phyloP scores from a whole-genome alignment of 176 grass and related monocot species.

The Triticum monococcum region DNA sequence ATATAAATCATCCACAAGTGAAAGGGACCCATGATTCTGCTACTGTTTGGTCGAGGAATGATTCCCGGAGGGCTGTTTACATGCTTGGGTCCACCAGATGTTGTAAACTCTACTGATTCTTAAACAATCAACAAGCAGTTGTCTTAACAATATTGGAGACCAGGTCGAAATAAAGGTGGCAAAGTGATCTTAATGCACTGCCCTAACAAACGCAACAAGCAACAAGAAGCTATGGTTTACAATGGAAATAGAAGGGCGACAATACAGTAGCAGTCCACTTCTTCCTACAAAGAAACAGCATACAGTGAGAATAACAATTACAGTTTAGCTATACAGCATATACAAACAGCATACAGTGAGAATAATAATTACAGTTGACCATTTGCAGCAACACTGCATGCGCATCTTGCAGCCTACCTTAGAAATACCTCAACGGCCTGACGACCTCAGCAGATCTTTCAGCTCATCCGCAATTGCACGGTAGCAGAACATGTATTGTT shows the following conservation, averaged over 20 bases:
- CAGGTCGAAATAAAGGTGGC: neutral
- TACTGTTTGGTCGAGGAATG: neutral
- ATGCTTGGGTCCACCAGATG: neutral
- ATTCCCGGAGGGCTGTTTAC: neutral
- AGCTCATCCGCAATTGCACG: conserved; percentile 77
- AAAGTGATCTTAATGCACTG: neutral
- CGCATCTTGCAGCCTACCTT: conserved; percentile 5
- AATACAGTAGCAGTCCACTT: neutral
- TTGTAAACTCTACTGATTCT: neutral
- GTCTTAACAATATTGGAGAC: neutral
- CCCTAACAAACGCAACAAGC: neutral
- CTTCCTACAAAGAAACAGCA: conserved; percentile 21
- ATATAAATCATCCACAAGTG: neutral
- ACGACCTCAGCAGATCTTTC: conserved; percentile 61
- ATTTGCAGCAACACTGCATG: neutral
- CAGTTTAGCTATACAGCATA: neutral
- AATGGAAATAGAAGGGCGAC: neutral
- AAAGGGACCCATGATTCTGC: neutral
- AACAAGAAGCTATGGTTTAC: neutral
- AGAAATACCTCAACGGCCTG: conserved; percentile 32
- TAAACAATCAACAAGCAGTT: neutral
- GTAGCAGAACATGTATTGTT: conserved; percentile 91
- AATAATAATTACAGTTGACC: neutral
- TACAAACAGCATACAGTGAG: neutral
- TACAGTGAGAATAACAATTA: neutral